phyloP scores from a whole-genome alignment of 192 early-diverging fungal genomes.

The Jimgerdemannia flammicorona region DNA sequence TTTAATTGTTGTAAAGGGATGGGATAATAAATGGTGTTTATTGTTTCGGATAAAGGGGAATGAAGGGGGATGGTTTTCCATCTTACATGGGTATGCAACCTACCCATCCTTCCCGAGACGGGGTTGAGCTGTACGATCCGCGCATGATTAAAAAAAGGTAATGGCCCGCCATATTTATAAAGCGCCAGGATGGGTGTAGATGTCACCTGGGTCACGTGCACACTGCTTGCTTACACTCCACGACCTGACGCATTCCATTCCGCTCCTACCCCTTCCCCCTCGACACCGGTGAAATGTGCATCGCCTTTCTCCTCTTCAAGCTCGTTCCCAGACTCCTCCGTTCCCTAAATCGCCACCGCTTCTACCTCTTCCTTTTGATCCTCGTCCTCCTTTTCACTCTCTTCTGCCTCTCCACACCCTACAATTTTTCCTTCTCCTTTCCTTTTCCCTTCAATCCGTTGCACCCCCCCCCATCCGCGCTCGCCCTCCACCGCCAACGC shows the following conservation, averaged over 20 bases:
- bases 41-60: too few species aligned
- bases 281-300: conserved; percentile 2
- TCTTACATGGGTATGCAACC: too few species aligned
- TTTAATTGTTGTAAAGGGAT: too few species aligned
- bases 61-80: too few species aligned
- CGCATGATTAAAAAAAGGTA: too few species aligned
- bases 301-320: conserved; percentile 1
- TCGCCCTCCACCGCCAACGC: neutral
- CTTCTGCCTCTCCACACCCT: neutral
- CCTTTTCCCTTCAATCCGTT: neutral
- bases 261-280: neutral
- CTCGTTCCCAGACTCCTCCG: conserved; percentile 3
- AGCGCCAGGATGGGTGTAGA: too few species aligned
- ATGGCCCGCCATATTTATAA: too few species aligned
- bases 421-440: neutral
- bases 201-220: neutral
- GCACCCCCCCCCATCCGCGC: neutral
- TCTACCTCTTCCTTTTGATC: conserved; percentile 2
- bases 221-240: conserved; percentile 6
- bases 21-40: too few species aligned
- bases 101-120: too few species aligned
- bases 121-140: too few species aligned
- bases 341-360: neutral
- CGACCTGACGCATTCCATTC: conserved; percentile 3
- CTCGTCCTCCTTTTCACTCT: neutral